phyloP scores from a whole-genome alignment of 2,329 filamentous ascomycete genomes.

The Bipolaris zeicola region DNA sequence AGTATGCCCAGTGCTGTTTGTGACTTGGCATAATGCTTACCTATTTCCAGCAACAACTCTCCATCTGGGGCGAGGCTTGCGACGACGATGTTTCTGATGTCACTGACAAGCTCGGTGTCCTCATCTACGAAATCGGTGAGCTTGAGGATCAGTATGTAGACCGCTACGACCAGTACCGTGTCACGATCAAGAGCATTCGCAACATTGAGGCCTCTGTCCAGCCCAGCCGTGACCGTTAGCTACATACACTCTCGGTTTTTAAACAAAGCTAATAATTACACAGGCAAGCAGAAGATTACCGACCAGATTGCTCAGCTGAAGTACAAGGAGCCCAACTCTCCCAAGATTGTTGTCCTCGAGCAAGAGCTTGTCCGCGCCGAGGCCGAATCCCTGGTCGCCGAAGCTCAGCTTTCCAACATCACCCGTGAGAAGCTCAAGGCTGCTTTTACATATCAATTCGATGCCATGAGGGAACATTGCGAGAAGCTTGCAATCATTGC shows the following conservation, averaged over 20 bases:
- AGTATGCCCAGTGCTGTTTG: constrained; percentile 48
- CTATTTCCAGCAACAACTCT: constrained; percentile 84
- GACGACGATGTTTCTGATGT: constrained; percentile 99
- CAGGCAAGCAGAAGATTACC: constrained; percentile 98
- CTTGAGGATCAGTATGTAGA: constrained; percentile 98
- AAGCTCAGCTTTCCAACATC: constrained; percentile 98
- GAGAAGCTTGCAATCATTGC: constrained; percentile 99
- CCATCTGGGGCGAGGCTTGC: constrained; percentile 92
- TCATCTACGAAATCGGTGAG: constrained; percentile 98
- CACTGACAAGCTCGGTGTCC: constrained; percentile 96
- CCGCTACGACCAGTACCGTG: constrained; percentile 97
- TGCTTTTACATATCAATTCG: constrained; percentile 97
- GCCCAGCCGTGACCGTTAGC: constrained; percentile 91
- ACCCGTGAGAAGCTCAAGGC: constrained; percentile 99
- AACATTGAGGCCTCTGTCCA: constrained; percentile 99
- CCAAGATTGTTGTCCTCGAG: constrained; percentile 95
- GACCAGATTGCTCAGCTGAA: constrained; percentile 98
- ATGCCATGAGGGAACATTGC: constrained; percentile 94
- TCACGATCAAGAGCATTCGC: constrained; percentile 98
- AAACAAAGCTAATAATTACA: constrained; percentile 6
- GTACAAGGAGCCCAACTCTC: constrained; percentile 99
- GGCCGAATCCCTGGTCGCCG: constrained; percentile 97
- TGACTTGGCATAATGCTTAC: constrained; percentile 25
- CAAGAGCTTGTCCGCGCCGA: constrained; percentile 98
- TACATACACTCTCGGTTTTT: background rate